Percentiles rank a stretch among this genome's conserved stretches.
Evolutionary conservation across 106 monocot genomes (phyloP).

Genomic region (Apostasia shenzhenica): DNA sequence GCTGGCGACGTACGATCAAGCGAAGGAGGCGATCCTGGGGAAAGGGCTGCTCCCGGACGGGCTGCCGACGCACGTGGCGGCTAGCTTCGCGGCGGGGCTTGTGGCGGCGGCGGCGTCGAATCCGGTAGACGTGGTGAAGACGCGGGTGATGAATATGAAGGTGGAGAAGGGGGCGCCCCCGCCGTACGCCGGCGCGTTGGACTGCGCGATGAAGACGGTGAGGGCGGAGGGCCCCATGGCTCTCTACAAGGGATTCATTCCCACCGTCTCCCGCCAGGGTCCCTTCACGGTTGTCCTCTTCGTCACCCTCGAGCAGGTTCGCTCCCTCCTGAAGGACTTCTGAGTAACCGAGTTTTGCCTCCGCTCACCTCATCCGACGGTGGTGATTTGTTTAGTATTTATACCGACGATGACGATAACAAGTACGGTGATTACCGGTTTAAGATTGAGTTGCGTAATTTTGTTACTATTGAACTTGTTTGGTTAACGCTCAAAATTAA

Average conservation of each 20-base stretch:
- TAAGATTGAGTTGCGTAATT: no score
- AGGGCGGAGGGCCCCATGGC: slow-evolving; percentile 48
- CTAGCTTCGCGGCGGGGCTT: slow-evolving; percentile 50
- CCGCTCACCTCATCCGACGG: no score
- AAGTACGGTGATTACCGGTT: no score
- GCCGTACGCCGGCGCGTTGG: slow-evolving; percentile 47
- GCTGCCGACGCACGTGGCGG: slow-evolving; percentile 53
- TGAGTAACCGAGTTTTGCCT: neutral
- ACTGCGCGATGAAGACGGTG: slow-evolving; percentile 56
- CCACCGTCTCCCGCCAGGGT: slow-evolving; percentile 60
- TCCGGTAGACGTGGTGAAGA: slow-evolving; percentile 64
- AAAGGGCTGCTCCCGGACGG: slow-evolving; percentile 28
- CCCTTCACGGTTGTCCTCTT: slow-evolving; percentile 72
- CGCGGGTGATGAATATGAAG: slow-evolving; percentile 72
- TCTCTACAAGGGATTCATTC: slow-evolving; percentile 65
- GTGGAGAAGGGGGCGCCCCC: slow-evolving; percentile 24
- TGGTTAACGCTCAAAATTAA: no score
- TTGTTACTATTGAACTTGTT: no score
- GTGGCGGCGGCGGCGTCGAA: slow-evolving; percentile 47
- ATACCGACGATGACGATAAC: no score
- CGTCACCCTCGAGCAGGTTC: slow-evolving; percentile 77
- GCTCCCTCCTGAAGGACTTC: slow-evolving; percentile 42
- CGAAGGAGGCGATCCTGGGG: slow-evolving; percentile 40
- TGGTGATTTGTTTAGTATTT: no score
- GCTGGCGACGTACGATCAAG: slow-evolving; percentile 67